phyloP scores from a whole-genome alignment of 768 basidiomycete genomes.

The Phylloporus rhodoxanthus region DNA sequence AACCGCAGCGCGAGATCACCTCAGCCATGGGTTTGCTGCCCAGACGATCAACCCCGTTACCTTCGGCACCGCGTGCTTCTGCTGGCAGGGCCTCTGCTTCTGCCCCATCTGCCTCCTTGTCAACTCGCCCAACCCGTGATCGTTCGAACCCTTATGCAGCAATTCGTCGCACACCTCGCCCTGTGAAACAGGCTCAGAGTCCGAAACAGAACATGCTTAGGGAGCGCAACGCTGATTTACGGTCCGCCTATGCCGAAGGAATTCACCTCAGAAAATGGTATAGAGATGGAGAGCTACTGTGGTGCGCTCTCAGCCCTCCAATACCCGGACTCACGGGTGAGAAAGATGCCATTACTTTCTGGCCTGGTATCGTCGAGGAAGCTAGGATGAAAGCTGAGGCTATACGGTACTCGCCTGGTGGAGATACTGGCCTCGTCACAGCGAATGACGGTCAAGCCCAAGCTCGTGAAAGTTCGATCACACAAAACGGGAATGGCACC shows the following conservation, averaged over 20 bases:
- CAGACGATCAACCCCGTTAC: slow-evolving; percentile 30
- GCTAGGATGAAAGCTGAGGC: slow-evolving; percentile 44
- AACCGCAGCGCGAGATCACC: slow-evolving; percentile 65
- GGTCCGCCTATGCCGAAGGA: slow-evolving; percentile 46
- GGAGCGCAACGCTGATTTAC: slow-evolving; percentile 61
- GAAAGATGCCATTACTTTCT: slow-evolving; percentile 51
- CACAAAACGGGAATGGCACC: slow-evolving; percentile 9
- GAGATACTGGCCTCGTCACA: background rate
- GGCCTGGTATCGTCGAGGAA: slow-evolving; percentile 70
- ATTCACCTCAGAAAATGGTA: slow-evolving; percentile 53
- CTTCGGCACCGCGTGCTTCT: slow-evolving; percentile 16
- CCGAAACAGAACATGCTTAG: slow-evolving; percentile 48
- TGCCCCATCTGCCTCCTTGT: slow-evolving; percentile 16
- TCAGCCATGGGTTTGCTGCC: slow-evolving; percentile 46
- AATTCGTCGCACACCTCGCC: slow-evolving; percentile 35
- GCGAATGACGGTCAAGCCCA: slow-evolving; percentile 13
- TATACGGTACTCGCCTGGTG: slow-evolving; percentile 24
- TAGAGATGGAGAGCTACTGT: slow-evolving; percentile 65
- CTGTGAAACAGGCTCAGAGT: slow-evolving; percentile 29
- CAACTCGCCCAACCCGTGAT: slow-evolving; percentile 15
- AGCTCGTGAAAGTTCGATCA: slow-evolving; percentile 1
- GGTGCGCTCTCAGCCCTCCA: slow-evolving; percentile 53
- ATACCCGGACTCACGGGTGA: slow-evolving; percentile 38
- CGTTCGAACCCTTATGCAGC: slow-evolving; percentile 36
- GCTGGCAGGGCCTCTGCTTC: slow-evolving; percentile 10